Evolutionary conservation across 2,329 filamentous ascomycete genomes (phyloP), one percentile per base, ranked within the genome.

Genomic region (Thelonectria blattea): DNA sequence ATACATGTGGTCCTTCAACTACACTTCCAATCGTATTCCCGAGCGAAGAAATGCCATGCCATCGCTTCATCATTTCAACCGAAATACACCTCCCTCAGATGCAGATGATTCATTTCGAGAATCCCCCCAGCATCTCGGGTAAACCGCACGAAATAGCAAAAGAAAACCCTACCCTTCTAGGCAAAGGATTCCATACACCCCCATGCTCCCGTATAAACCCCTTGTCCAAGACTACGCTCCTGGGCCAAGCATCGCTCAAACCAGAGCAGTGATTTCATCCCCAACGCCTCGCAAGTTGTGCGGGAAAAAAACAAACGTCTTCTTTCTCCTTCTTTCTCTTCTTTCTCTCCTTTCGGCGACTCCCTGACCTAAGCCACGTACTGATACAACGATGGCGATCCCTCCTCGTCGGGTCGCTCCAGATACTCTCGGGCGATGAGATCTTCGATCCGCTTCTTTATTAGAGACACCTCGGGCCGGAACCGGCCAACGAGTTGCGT

Each of bases 371-470:
- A 93, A 24, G 91, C 91, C 39, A 93, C 75, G 68, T 93, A 93
- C 63, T 84, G 82, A 74, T 93, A 93, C 11, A 83, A 83, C 34
- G 90, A 85, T 6, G 85, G 76, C 30, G 83, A 83, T n/a, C 80
- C 83, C 10, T 87, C 88, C 47, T 92, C 91, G 14, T 90, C 83
- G 6, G 76, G 74, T 4, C 91, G 85, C 77, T 93, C 91, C 18
- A 94, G 79, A 66, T 93, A 94, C 72, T 94, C 91, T 62, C 90
- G 83, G 61, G 87, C 85, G 52, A 94, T 91, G 51, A 94, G 79
- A 64, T 88, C 88, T 73, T 93, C 91, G 60, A 94, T 89, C n/a
- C 88, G 87, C 73, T 87, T 89, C 81, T 94, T 94, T 78, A 94
- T 89, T 78, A 93, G 87, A 30, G 83, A 81, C 37, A 93, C 83